Conservation (phyloP, 495 filamentous ascomycete species). For the Hypoxylon trugodes region DNA sequence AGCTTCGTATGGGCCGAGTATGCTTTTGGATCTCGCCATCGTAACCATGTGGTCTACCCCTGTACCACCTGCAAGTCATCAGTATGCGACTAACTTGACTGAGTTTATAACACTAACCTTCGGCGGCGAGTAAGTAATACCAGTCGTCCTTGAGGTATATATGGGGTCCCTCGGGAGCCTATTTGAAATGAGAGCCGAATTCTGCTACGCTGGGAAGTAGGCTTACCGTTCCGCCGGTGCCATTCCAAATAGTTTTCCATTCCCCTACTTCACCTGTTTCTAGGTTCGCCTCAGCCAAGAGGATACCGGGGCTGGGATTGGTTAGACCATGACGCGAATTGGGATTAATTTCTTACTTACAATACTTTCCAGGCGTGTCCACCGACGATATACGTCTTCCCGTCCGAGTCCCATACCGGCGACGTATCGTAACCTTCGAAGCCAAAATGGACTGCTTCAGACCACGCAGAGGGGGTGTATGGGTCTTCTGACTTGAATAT, state of each 20-base stretch:
- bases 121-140: slow-evolving; percentile 72
- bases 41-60: slow-evolving; percentile 62
- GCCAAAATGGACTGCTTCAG: slow-evolving; percentile 51
- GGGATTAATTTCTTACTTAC: slow-evolving; percentile 26
- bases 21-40: slow-evolving; percentile 58
- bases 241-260: slow-evolving; percentile 54
- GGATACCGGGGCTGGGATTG: slow-evolving; percentile 45
- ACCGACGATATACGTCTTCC: slow-evolving; percentile 56
- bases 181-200: slow-evolving; percentile 1
- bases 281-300: slow-evolving; percentile 49
- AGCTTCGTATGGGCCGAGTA: slow-evolving; percentile 65
- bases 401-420: slow-evolving; percentile 62
- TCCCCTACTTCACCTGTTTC: slow-evolving; percentile 48
- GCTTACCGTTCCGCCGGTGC: slow-evolving; percentile 50
- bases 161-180: slow-evolving; percentile 70
- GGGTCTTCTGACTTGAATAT: slow-evolving; percentile 52
- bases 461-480: slow-evolving; percentile 47
- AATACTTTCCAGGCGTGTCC: slow-evolving; percentile 54
- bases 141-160: slow-evolving; percentile 68
- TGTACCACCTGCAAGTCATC: slow-evolving; percentile 57
- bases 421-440: slow-evolving; percentile 54
- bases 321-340: not conserved
- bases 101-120: slow-evolving; percentile 50
- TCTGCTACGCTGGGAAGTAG: not conserved
- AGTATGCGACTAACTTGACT: not conserved